Conservation (phyloP, 1,284 basidiomycete genomes). For the Nidula niveotomentosa region DNA sequence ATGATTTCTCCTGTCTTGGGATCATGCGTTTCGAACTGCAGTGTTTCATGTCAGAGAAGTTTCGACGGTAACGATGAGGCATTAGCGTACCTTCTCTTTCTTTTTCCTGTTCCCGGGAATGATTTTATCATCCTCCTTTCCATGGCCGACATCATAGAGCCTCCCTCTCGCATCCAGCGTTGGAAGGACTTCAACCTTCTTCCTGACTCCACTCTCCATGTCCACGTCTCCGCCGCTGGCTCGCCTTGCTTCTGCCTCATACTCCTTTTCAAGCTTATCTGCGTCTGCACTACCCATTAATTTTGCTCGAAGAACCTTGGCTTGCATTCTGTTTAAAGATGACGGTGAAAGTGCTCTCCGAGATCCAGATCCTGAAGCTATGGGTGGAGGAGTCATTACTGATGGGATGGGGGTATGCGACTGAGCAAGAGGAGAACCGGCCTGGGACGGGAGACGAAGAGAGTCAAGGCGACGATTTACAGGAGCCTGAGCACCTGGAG, state of each 20-base stretch:
- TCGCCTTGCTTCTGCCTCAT: slow-evolving; percentile 64
- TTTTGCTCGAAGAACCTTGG: slow-evolving; percentile 89
- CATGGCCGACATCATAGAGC: slow-evolving; percentile 89
- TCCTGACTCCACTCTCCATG: slow-evolving; percentile 47
- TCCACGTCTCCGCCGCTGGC: slow-evolving; percentile 41
- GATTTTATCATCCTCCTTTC: slow-evolving; percentile 48
- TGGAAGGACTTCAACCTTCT: slow-evolving; percentile 81
- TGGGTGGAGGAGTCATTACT: slow-evolving; percentile 77
- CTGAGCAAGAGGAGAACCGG: slow-evolving; percentile 47
- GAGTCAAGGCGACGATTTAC: slow-evolving; percentile 54
- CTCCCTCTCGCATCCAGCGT: slow-evolving; percentile 86
- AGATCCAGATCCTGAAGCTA: slow-evolving; percentile 30
- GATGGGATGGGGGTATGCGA: slow-evolving; percentile 84
- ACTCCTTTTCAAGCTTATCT: slow-evolving; percentile 77
- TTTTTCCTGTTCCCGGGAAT: slow-evolving; percentile 73
- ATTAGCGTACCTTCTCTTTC: slow-evolving; percentile 63
- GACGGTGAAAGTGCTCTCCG: slow-evolving; percentile 61
- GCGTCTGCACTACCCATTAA: slow-evolving; percentile 79
- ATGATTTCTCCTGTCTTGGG: slow-evolving; percentile 85
- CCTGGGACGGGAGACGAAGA: slow-evolving; percentile 51
- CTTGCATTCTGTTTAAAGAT: slow-evolving; percentile 91
- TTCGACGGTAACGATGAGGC: too few species aligned
- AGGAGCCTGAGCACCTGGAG: slow-evolving; percentile 29
- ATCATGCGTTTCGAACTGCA: slow-evolving; percentile 87
- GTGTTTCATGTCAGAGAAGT: not conserved